A percentile compares a stretch with the other conserved stretches of the same genome.
Evolutionary conservation across 495 filamentous ascomycete species (phyloP).

Genomic region (Penicillium dipodomyicola): DNA sequence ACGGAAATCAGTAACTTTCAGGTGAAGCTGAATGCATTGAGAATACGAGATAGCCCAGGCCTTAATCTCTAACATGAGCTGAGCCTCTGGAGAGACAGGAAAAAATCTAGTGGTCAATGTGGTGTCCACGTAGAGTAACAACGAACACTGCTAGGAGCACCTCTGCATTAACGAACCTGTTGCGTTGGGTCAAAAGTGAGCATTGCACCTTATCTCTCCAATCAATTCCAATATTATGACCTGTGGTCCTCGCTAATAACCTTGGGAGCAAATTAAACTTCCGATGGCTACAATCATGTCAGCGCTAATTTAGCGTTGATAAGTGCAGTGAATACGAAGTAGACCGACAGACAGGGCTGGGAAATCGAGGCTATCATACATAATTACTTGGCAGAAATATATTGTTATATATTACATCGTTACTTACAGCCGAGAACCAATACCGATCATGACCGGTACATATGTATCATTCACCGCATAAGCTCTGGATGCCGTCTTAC

Average conservation of each 20-base stretch:
- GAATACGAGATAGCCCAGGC: constrained; percentile 14
- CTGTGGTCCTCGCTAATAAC: neutral
- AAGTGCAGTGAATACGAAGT: constrained; percentile 5
- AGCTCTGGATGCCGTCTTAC: neutral
- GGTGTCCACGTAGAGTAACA: constrained; percentile 11
- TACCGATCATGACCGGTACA: constrained; percentile 11
- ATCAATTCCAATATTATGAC: constrained; percentile 6
- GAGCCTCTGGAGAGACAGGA: constrained; percentile 6
- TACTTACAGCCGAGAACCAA: constrained; percentile 5
- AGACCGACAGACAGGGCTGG: neutral
- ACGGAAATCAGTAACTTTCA: constrained; percentile 8
- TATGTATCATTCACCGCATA: constrained; percentile 1
- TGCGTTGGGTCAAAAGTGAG: constrained; percentile 12
- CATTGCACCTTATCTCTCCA: constrained; percentile 19
- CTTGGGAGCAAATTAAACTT: neutral
- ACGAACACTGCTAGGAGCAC: constrained; percentile 7
- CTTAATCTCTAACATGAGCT: constrained; percentile 7
- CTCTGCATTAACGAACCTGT: constrained; percentile 6
- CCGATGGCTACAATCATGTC: neutral
- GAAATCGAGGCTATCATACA: constrained; percentile 9
- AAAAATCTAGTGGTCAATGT: neutral
- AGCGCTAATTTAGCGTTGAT: constrained; percentile 5
- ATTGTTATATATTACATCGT: constrained; percentile 3
- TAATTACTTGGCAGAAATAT: neutral
- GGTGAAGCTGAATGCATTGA: constrained; percentile 9